These are phyloP conservation scores for Lasiosphaeria miniovina DNA, from an alignment of 495 filamentous ascomycete genomes.

Conservation along the genomic window DNA sequence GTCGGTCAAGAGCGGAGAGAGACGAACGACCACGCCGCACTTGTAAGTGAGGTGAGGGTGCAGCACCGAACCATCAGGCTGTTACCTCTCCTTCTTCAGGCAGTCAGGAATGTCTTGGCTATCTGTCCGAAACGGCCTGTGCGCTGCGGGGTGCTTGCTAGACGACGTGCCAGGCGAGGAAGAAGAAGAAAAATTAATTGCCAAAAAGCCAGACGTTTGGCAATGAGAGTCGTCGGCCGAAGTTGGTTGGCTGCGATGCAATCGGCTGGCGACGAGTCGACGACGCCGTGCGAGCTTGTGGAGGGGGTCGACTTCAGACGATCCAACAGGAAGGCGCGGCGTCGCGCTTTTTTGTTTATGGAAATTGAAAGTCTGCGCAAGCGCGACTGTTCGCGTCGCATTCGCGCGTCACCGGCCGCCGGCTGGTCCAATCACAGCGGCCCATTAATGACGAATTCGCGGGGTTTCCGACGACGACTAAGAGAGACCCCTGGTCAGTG, in stretches of 20 bases:
- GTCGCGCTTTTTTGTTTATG: constrained; percentile 19
- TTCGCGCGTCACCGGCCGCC: neutral
- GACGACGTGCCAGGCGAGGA: neutral
- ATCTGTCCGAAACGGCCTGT: no score
- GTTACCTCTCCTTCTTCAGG: no score
- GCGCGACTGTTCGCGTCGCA: constrained; percentile 1
- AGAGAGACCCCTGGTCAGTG: no score
- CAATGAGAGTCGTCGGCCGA: neutral
- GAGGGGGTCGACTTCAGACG: neutral
- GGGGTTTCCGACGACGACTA: neutral
- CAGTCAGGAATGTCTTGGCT: no score
- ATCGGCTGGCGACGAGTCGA: constrained; percentile 2
- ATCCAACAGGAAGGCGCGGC: constrained; percentile 22
- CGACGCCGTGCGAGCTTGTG: no score
- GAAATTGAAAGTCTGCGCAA: constrained; percentile 1
- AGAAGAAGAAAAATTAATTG: neutral
- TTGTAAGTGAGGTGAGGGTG: no score
- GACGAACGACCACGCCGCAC: no score
- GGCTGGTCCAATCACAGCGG: constrained; percentile 2
- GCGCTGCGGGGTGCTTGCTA: neutral
- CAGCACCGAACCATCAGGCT: no score
- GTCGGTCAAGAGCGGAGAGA: no score
- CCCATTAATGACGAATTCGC: neutral
- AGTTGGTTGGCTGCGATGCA: constrained; percentile 8
- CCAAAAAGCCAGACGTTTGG: neutral